phyloP scores from a whole-genome alignment of 331 rosid genomes.

The Malus hybrid region DNA sequence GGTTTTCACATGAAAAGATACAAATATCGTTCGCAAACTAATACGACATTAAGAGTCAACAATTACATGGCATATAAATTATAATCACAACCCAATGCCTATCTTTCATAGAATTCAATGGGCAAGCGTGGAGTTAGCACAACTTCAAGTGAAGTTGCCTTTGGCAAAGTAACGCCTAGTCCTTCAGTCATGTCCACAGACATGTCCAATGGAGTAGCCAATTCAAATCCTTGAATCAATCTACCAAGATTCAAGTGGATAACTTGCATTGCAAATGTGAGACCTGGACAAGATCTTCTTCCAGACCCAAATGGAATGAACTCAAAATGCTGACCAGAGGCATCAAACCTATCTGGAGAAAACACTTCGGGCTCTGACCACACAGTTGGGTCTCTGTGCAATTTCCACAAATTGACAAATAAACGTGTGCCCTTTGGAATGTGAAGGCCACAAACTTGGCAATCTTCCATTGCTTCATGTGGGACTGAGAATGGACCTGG shows the following conservation, averaged over 20 bases:
- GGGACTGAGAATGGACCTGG: conserved; percentile 45
- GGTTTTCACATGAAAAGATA: too few relatives aligned
- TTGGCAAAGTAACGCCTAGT: neutral
- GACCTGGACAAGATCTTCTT: conserved; percentile 11
- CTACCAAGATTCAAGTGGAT: conserved; percentile 1
- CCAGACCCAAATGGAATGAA: conserved; percentile 27
- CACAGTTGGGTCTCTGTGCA: conserved; percentile 41
- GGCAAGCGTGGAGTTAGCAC: conserved; percentile 8
- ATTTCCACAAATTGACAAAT: conserved; percentile 47
- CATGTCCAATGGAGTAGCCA: neutral
- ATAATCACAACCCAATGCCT: neutral
- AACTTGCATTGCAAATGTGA: conserved; percentile 7
- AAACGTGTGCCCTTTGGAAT: conserved; percentile 49
- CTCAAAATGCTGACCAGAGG: conserved; percentile 19
- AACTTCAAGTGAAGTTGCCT: conserved; percentile 3
- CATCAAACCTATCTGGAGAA: conserved; percentile 40
- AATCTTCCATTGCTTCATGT: conserved; percentile 54
- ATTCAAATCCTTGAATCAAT: conserved; percentile 25
- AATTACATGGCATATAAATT: too few relatives aligned
- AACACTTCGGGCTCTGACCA: conserved; percentile 32
- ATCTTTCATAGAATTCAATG: neutral
- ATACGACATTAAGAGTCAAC: too few relatives aligned
- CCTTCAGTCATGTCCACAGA: conserved; percentile 19
- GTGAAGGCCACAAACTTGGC: conserved; percentile 20
- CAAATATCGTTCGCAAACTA: too few relatives aligned